Evolutionary conservation across 225 moss, liverwort and hornwort species (phyloP).

Genomic region (Anthoceros angustus): DNA sequence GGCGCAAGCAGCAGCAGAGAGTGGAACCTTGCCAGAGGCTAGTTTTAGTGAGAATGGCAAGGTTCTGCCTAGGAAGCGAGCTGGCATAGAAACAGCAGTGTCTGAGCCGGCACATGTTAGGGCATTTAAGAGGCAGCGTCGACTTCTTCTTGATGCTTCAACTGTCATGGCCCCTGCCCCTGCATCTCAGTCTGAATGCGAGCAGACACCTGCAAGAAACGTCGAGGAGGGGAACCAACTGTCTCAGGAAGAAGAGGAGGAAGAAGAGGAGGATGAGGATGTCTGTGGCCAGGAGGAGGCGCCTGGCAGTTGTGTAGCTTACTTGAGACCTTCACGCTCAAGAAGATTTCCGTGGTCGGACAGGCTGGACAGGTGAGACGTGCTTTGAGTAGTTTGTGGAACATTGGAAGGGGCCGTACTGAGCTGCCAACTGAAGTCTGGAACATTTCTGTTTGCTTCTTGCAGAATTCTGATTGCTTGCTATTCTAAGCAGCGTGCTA

Average conservation of each 20-base stretch:
- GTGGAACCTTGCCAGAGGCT: neutral
- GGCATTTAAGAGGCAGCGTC: slow-evolving; percentile 79
- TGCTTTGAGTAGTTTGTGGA: neutral
- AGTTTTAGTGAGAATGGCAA: neutral
- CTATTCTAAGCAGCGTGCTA: slow-evolving; percentile 79
- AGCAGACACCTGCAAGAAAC: slow-evolving; percentile 8
- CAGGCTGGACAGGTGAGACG: slow-evolving; percentile 40
- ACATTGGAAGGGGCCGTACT: neutral
- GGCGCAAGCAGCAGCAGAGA: slow-evolving; percentile 32
- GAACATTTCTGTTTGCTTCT: neutral
- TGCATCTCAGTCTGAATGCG: neutral
- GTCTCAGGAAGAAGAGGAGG: slow-evolving; percentile 27
- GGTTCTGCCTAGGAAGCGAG: slow-evolving; percentile 28
- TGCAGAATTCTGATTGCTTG: slow-evolving; percentile 57
- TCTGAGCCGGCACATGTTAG: slow-evolving; percentile 64
- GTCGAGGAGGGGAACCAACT: slow-evolving; percentile 16
- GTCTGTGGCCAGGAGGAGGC: slow-evolving; percentile 33
- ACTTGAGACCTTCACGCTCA: slow-evolving; percentile 57
- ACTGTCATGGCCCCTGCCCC: neutral
- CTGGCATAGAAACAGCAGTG: slow-evolving; percentile 26
- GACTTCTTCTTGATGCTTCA: slow-evolving; percentile 17
- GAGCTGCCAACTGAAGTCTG: too few relatives aligned
- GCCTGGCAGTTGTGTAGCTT: slow-evolving; percentile 54
- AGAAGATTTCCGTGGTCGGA: slow-evolving; percentile 88
- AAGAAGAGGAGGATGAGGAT: slow-evolving; percentile 55